These are phyloP conservation scores for Fraxinus ornus DNA, from an alignment of 305 asterid species.

Conservation along the genomic window DNA sequence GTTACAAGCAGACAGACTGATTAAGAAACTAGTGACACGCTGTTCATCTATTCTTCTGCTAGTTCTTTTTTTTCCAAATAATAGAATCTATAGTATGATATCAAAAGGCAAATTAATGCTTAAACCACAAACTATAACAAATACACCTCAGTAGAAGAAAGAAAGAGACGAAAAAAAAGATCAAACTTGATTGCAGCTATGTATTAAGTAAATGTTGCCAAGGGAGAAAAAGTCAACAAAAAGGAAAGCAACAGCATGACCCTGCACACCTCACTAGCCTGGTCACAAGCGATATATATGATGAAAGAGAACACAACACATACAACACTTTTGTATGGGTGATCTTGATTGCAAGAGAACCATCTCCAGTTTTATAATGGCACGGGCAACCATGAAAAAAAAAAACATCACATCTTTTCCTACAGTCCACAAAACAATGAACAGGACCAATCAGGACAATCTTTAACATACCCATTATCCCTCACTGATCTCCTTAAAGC, in stretches of 20 bases:
- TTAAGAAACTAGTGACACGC: not conserved
- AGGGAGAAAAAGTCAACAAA: not conserved
- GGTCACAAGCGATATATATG: not conserved
- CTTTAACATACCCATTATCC: conserved; percentile 73
- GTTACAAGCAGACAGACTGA: not conserved
- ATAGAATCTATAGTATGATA: not conserved
- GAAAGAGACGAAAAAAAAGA: not conserved
- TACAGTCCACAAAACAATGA: not conserved
- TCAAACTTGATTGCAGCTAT: not conserved
- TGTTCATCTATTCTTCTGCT: not conserved
- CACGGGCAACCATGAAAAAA: not conserved
- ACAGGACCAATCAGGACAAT: not conserved
- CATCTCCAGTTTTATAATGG: not conserved
- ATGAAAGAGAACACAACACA: not conserved
- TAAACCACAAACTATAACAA: not conserved
- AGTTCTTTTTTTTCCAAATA: not conserved
- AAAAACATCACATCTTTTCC: not conserved
- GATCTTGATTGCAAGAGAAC: not conserved
- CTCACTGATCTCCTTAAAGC: conserved; percentile 93
- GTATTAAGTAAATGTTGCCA: not conserved
- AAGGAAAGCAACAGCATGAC: not conserved
- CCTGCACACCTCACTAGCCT: not conserved
- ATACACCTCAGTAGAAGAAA: not conserved
- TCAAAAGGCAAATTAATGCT: not conserved
- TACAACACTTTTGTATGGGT: not conserved